These are phyloP conservation scores for Aspergillus affinis DNA, from an alignment of 495 filamentous ascomycete genomes.

Conservation along the genomic window DNA sequence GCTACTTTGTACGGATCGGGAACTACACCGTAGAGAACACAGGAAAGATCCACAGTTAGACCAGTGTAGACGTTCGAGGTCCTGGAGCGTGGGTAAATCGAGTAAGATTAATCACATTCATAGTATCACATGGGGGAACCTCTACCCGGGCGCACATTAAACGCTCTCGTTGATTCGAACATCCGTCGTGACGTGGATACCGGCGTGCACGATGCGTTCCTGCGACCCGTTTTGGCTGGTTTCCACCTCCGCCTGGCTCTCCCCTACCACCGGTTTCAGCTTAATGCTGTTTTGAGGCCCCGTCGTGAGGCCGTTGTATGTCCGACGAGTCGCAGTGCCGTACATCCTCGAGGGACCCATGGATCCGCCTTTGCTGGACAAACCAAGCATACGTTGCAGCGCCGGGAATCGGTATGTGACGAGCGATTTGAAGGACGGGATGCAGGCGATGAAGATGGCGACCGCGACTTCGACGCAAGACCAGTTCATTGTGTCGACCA, in stretches of 20 bases:
- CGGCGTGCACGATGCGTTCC: slow-evolving; percentile 15
- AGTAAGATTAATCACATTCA: not conserved
- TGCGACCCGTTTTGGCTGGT: slow-evolving; percentile 10
- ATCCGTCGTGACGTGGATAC: slow-evolving; percentile 17
- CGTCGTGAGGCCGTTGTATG: slow-evolving; percentile 9
- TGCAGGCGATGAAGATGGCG: slow-evolving; percentile 22
- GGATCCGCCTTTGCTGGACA: slow-evolving; percentile 14
- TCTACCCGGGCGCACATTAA: not conserved
- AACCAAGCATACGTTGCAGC: slow-evolving; percentile 17
- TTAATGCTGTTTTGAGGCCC: slow-evolving; percentile 13
- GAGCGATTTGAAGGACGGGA: slow-evolving; percentile 24
- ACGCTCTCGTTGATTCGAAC: slow-evolving; percentile 15
- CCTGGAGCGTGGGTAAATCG: no score
- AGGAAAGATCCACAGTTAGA: no score
- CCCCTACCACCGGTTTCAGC: slow-evolving; percentile 8
- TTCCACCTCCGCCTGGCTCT: slow-evolving; percentile 12
- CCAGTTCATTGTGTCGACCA: slow-evolving; percentile 25
- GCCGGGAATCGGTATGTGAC: slow-evolving; percentile 21
- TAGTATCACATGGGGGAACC: not conserved
- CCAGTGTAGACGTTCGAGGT: no score
- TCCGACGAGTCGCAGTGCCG: slow-evolving; percentile 13
- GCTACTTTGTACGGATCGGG: no score
- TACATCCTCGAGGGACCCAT: slow-evolving; percentile 15
- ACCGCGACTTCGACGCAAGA: slow-evolving; percentile 24
- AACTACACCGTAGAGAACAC: no score